Evolutionary conservation across 179 eudicot genomes (phyloP), one percentile per base, ranked within the genome.

Genomic region (Beta macrorhiza): DNA sequence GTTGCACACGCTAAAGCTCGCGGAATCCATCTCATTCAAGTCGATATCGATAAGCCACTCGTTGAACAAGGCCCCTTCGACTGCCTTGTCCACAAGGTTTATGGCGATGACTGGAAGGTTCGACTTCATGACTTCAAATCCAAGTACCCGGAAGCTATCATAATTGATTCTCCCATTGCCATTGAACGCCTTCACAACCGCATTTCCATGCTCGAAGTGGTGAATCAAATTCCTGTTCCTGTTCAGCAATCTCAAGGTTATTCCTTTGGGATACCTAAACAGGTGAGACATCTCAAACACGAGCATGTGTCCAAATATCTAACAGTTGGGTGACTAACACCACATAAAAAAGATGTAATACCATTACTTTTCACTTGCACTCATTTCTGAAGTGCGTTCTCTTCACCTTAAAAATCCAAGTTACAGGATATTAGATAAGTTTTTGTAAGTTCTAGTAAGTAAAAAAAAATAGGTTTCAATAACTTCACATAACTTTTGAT

Each of bases 181-280:
- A 89, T 92, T 85, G 82, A 83, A 67, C 81, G 79, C 62, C 89
- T 92, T 20, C 92, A 84, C 80, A 80, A 86, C 71, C 89, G 97
- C 11, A 58, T 78, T 11, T 84, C 94, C 57, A 92, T 92, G 97
- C 91, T 92, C 25, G 81, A 91, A 64, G 88, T 75, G 6, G 88
- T 92, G 29, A 51, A 61, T 45, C 75, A 82, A 13, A 73, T 92
- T 53, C 44, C 81, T 19, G 56, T 70, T 56, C 55, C 69, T 47
- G 64, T 74, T 53, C 64, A 74, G 22, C 59, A 72, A 17, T 55
- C 47, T 51, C 22, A 57, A 32, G 64, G 5, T 74, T 74, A 55
- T 74, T 55, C 81, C 15, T 7, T 78, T n/a, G 53, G 75, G 19
- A 68, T 56, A 19, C 81, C 81, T 0, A 78, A 68, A 19, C 81